Percentiles rank a stretch among this genome's conserved stretches.
These are phyloP conservation scores for Hymenochaete sp. DNA, from an alignment of 1,284 basidiomycete genomes.

Conservation along the genomic window DNA sequence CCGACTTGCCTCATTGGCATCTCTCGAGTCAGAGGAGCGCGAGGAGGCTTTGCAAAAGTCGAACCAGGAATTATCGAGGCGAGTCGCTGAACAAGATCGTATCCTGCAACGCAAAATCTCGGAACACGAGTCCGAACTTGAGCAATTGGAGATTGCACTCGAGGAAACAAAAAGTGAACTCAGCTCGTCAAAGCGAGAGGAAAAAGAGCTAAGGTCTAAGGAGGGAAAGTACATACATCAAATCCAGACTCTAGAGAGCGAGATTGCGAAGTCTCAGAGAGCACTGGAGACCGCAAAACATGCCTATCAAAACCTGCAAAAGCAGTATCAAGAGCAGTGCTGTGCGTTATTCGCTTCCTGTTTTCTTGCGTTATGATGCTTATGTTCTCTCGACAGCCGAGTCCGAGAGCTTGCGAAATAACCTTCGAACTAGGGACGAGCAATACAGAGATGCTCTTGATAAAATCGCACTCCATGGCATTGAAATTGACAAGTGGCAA, in stretches of 20 bases:
- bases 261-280: slow-evolving; percentile 67
- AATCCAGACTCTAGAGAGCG: slow-evolving; percentile 64
- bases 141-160: slow-evolving; percentile 62
- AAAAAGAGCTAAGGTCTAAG: slow-evolving; percentile 79
- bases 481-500: slow-evolving; percentile 53
- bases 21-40: slow-evolving; percentile 56
- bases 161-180: slow-evolving; percentile 72
- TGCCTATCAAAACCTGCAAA: slow-evolving; percentile 67
- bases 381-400: slow-evolving; percentile 37
- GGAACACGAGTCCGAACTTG: slow-evolving; percentile 70
- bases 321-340: slow-evolving; percentile 80
- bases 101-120: slow-evolving; percentile 54
- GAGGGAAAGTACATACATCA: slow-evolving; percentile 64
- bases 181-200: slow-evolving; percentile 68
- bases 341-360: slow-evolving; percentile 35
- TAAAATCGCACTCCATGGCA: slow-evolving; percentile 43
- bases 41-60: slow-evolving; percentile 60
- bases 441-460: slow-evolving; percentile 60
- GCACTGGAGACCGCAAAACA: slow-evolving; percentile 59
- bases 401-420: slow-evolving; percentile 69
- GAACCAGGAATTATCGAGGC: slow-evolving; percentile 66
- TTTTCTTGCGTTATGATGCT: slow-evolving; percentile 8
- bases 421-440: slow-evolving; percentile 64
- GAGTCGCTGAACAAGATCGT: slow-evolving; percentile 63
- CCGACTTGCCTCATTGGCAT: slow-evolving; percentile 47